A percentile compares a stretch with the other conserved stretches of the same genome.
Evolutionary conservation across 2,329 filamentous ascomycete genomes (phyloP).

Genomic region (Aureobasidium sp.): DNA sequence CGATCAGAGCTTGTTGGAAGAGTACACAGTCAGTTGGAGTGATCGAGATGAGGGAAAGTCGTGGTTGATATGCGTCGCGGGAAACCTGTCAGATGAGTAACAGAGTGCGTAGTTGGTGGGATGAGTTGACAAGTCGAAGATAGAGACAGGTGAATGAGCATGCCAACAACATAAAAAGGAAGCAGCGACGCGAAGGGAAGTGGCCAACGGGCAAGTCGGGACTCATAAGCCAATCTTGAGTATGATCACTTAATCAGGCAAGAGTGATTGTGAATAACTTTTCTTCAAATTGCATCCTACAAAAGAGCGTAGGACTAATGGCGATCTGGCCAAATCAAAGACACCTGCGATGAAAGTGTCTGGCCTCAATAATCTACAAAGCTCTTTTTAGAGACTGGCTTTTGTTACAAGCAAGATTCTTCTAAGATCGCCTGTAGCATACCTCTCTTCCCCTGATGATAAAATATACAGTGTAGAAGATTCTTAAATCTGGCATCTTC

Average conservation of each 20-base stretch:
- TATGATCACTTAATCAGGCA: not conserved
- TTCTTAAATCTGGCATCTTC: constrained; percentile 5
- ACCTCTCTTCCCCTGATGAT: constrained; percentile 5
- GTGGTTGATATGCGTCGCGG: no score
- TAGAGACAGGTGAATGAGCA: not conserved
- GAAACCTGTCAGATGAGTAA: not conserved
- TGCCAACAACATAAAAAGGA: not conserved
- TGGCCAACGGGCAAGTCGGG: not conserved
- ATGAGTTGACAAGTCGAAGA: not conserved
- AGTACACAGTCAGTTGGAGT: not conserved
- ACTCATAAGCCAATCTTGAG: not conserved
- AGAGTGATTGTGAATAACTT: not conserved
- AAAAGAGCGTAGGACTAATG: constrained; percentile 11
- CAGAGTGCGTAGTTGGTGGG: not conserved
- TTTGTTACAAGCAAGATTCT: constrained; percentile 12
- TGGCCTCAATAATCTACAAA: constrained; percentile 12
- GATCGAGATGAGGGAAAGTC: not conserved
- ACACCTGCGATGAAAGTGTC: not conserved
- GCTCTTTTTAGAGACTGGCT: constrained; percentile 4
- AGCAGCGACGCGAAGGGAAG: not conserved
- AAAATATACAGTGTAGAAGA: constrained; percentile 13
- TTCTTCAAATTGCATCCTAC: constrained; percentile 10
- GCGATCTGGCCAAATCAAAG: constrained; percentile 5
- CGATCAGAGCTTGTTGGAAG: not conserved
- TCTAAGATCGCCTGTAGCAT: constrained; percentile 5